A percentile compares a stretch with the other conserved stretches of the same genome.
These are phyloP conservation scores for Coniosporium tulheliwenetii DNA, from an alignment of 2,329 filamentous ascomycete genomes.

Conservation along the genomic window DNA sequence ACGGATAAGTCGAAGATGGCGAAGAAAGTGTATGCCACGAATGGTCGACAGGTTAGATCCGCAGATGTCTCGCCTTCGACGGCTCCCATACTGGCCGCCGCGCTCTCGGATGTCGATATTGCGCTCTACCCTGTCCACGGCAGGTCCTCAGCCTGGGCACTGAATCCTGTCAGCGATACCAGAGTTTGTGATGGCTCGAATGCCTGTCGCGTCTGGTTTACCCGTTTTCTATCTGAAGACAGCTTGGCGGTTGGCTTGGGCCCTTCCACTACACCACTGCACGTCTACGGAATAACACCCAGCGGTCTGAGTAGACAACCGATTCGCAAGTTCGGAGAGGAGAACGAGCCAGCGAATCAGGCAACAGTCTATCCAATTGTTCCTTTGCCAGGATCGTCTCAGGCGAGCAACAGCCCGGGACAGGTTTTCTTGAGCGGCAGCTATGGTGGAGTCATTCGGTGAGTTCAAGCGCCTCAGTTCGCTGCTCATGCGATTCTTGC, in stretches of 20 bases:
- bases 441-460: slow-evolving; percentile 38
- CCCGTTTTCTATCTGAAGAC: slow-evolving; percentile 34
- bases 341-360: slow-evolving; percentile 11
- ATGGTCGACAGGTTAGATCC: slow-evolving; percentile 27
- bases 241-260: slow-evolving; percentile 36
- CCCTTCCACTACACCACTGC: slow-evolving; percentile 24
- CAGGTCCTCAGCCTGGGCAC: slow-evolving; percentile 8
- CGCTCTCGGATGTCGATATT: slow-evolving; percentile 27
- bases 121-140: slow-evolving; percentile 14
- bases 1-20: background rate
- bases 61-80: slow-evolving; percentile 27
- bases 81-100: slow-evolving; percentile 33
- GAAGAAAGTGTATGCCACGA: slow-evolving; percentile 21
- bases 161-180: background rate
- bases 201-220: slow-evolving; percentile 27
- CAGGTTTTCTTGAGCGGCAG: slow-evolving; percentile 44
- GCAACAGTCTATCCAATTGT: slow-evolving; percentile 30
- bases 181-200: slow-evolving; percentile 4
- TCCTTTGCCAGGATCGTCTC: slow-evolving; percentile 18
- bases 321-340: slow-evolving; percentile 22
- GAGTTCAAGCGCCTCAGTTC: slow-evolving; percentile 1
- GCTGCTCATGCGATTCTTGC: background rate
- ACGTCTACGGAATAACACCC: slow-evolving; percentile 34
- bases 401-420: slow-evolving; percentile 20
- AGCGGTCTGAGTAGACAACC: slow-evolving; percentile 24